Evolutionary conservation across 305 asterid genomes (phyloP), one percentile per base, ranked within the genome.

Genomic region (Fraxinus sp.): DNA sequence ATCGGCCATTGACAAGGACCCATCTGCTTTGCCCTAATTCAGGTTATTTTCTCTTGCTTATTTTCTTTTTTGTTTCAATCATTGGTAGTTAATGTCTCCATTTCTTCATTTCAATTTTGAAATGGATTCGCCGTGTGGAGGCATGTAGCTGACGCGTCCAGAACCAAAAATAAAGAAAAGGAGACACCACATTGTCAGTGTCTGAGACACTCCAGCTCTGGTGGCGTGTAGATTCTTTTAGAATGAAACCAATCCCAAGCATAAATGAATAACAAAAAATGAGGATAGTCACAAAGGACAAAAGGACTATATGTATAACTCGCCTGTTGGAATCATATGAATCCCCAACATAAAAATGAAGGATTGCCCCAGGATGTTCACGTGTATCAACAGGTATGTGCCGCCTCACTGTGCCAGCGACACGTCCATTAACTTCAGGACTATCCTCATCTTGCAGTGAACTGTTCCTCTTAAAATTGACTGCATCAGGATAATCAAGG

Each of bases 331-430:
- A 81, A 85, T 94, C 98, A 90, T 87, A 91, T 36, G 93, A 85
- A 89, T 96, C 99, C 76, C 97, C 98, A 84, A 96, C 93, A 88
- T 94, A 91, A 81, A 96, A 93, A 87, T 96, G 98, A 79, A 96
- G 97, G 78, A 91, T 93, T 78, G 98, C 99, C 82, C 99, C 99
- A 16, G 86, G 85, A 89, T 87, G 90, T 32, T 96, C 98, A 73
- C 99, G 95, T 35, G 94, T 92, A 88, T 94, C 99, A 84, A 96
- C 88, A 59, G 99, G 99, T 5, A 89, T 89, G 86, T 94, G 95
- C 72, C 98, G 88, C 86, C 99, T 94, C 83, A 96, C 98, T 26
- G 98, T 96, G 73, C 99, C 99, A 84, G 98, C 97, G 49, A 94
- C 95, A 76, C 97, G 97, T 22, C 99, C 99, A 88, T 77, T 91